Conservation (phyloP, 139 green algal species). For the Volvox reticuliferus region DNA sequence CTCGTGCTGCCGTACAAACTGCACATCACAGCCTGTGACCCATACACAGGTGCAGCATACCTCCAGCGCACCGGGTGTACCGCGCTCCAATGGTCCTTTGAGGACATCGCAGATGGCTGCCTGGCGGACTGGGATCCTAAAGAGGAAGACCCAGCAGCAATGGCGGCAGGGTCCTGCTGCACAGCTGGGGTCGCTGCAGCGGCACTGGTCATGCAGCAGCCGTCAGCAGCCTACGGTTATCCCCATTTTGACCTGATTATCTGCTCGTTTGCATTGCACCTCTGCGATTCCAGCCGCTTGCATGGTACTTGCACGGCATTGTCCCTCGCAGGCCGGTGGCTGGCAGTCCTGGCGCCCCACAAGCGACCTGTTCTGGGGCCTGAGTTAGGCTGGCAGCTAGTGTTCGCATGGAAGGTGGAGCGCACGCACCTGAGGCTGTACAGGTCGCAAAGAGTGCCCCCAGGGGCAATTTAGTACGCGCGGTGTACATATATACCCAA, state of each 20-base stretch:
- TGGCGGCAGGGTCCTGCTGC: background rate
- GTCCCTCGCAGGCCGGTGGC: constrained; percentile 15
- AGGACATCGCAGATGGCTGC: constrained; percentile 25
- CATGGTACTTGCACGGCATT: constrained; percentile 3
- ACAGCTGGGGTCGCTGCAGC: background rate
- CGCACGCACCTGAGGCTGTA: constrained; percentile 28
- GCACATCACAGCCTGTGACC: constrained; percentile 35
- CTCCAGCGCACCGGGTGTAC: background rate
- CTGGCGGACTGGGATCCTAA: background rate
- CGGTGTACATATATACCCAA: no score
- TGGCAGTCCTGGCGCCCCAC: constrained; percentile 37
- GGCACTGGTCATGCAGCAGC: background rate
- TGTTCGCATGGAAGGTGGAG: background rate
- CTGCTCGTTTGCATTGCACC: constrained; percentile 47
- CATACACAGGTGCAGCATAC: constrained; percentile 39
- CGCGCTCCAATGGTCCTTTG: constrained; percentile 17
- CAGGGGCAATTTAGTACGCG: background rate
- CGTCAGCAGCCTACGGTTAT: background rate
- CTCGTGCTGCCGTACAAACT: constrained; percentile 35
- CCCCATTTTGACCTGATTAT: constrained; percentile 21
- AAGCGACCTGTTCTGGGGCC: background rate
- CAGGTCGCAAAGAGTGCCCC: background rate
- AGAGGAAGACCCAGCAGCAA: background rate
- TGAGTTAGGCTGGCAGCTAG: background rate
- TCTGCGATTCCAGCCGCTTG: constrained; percentile 14